These are phyloP conservation scores for Thelonectria blattea DNA, from an alignment of 2,329 filamentous ascomycete genomes.

Conservation along the genomic window DNA sequence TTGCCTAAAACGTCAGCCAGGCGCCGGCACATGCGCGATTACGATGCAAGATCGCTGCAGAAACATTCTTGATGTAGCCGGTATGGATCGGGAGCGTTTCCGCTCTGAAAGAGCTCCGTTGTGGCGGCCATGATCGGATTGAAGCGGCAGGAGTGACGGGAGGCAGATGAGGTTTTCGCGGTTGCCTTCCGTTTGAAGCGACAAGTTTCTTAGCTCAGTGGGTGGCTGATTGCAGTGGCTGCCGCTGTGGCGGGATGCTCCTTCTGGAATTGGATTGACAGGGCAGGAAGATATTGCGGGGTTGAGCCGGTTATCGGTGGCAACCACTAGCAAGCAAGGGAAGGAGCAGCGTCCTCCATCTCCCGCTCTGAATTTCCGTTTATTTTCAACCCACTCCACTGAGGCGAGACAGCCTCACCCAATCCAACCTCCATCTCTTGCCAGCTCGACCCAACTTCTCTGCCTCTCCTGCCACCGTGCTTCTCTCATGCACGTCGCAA, in stretches of 20 bases:
- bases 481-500: neutral
- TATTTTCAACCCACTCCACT: neutral
- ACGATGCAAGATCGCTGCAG: conserved; percentile 4
- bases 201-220: neutral
- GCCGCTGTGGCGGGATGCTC: too few species aligned
- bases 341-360: neutral
- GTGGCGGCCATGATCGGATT: neutral
- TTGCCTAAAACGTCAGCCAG: conserved; percentile 8
- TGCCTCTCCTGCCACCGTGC: neutral
- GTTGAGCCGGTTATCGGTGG: neutral
- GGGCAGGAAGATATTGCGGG: neutral
- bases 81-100: neutral
- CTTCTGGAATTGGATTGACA: too few species aligned
- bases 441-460: neutral
- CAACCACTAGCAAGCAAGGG: too few species aligned
- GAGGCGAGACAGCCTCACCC: too few species aligned
- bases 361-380: conserved; percentile 15
- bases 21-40: conserved; percentile 5
- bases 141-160: neutral
- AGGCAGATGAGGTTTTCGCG: neutral
- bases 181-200: conserved; percentile 10
- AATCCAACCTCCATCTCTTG: neutral
- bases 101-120: neutral
- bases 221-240: neutral
- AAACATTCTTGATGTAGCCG: conserved; percentile 1